A percentile compares a stretch with the other conserved stretches of the same genome.
Conservation (phyloP, 73 alveolate genomes). For the Durusdinium trenchii region DNA sequence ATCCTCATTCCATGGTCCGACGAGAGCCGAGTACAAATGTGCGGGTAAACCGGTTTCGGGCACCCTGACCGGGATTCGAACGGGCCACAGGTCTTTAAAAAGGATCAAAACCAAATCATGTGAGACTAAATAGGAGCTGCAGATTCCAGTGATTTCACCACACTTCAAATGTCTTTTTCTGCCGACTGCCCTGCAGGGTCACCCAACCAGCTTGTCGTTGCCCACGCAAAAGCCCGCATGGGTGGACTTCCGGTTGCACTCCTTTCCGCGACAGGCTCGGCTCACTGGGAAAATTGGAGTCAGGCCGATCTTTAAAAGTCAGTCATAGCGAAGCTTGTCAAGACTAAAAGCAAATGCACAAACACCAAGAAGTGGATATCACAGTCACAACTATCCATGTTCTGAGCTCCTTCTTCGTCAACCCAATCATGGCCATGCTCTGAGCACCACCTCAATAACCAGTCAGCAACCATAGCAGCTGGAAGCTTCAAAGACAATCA, state of each 20-base stretch:
- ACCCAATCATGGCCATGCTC: slow-evolving; percentile 92
- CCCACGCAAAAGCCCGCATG: slow-evolving; percentile 93
- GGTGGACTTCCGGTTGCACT: slow-evolving; percentile 78
- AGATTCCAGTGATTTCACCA: too few species aligned
- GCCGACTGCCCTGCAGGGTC: too few species aligned
- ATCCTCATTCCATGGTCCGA: neutral
- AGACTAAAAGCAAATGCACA: too few species aligned
- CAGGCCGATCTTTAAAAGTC: neutral
- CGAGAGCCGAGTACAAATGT: neutral
- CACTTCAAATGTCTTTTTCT: too few species aligned
- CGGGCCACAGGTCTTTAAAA: too few species aligned
- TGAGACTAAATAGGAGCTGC: too few species aligned
- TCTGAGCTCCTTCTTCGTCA: slow-evolving; percentile 70
- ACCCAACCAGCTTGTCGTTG: slow-evolving; percentile 77
- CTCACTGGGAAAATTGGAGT: neutral
- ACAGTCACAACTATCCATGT: neutral
- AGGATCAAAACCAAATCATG: too few species aligned
- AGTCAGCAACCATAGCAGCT: too few species aligned
- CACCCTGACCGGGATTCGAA: too few species aligned
- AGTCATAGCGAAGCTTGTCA: neutral
- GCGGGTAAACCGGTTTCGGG: neutral
- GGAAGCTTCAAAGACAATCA: neutral
- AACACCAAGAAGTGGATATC: too few species aligned
- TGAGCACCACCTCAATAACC: slow-evolving; percentile 77
- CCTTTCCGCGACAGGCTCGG: neutral